Evolutionary conservation across 176 grass and related monocot species (phyloP).

Genomic region (Oryza punctata): DNA sequence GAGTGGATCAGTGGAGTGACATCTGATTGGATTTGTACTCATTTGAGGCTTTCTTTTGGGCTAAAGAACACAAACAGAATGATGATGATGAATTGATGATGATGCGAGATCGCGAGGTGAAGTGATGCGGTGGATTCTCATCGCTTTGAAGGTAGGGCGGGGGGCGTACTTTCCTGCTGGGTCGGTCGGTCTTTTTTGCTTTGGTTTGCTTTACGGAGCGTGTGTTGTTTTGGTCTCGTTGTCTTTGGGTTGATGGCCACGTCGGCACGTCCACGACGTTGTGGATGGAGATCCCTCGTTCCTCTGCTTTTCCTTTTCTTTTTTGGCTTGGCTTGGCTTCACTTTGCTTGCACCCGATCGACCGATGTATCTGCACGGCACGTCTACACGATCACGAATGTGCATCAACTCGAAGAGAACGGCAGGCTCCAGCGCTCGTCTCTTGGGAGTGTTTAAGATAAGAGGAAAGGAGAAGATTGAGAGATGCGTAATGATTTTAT

Average conservation of each 20-base stretch:
- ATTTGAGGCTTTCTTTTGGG: conserved; percentile 9
- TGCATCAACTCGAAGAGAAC: too few relatives aligned
- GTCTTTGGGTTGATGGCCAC: background rate
- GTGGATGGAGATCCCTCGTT: too few relatives aligned
- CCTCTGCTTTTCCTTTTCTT: background rate
- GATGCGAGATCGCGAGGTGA: background rate
- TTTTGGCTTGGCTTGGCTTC: too few relatives aligned
- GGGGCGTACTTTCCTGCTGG: conserved; percentile 19
- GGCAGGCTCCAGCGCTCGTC: too few relatives aligned
- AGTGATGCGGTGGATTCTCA: conserved; percentile 2
- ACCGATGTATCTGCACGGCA: background rate
- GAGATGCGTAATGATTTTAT: too few relatives aligned
- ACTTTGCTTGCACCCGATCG: background rate
- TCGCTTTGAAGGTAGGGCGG: too few relatives aligned
- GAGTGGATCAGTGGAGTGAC: background rate
- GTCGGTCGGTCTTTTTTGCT: background rate
- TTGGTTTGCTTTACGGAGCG: background rate
- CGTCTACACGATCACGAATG: background rate
- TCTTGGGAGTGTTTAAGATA: too few relatives aligned
- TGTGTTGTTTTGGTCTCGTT: background rate
- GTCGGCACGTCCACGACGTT: too few relatives aligned
- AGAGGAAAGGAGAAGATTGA: too few relatives aligned
- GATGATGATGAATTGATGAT: background rate
- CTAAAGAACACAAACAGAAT: conserved; percentile 1
- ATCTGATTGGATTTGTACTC: conserved; percentile 18